phyloP scores from a whole-genome alignment of 108 stramenopile genomes.

The Epithemia pelagica region DNA sequence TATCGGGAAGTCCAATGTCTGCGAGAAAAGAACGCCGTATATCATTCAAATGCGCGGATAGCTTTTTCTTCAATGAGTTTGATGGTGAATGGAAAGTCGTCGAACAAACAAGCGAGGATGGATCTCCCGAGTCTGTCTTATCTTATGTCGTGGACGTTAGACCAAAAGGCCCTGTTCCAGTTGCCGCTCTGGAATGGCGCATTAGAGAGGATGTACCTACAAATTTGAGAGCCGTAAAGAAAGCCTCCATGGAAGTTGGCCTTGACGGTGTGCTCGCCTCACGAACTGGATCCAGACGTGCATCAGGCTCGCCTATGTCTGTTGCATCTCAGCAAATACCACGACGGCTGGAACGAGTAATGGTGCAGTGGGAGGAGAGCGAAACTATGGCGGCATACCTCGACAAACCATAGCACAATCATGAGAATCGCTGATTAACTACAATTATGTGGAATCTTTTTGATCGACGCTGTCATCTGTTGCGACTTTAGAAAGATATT shows the following conservation, averaged over 20 bases:
- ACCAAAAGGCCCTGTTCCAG: slow-evolving; percentile 92
- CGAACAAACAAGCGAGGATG: slow-evolving; percentile 27
- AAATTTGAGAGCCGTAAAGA: slow-evolving; percentile 80
- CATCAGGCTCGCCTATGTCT: neutral
- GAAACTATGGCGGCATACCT: slow-evolving; percentile 78
- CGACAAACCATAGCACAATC: slow-evolving; percentile 14
- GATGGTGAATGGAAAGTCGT: slow-evolving; percentile 71
- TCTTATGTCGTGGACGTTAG: slow-evolving; percentile 80
- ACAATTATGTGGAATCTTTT: too few relatives aligned
- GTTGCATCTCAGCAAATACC: neutral
- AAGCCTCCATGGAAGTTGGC: slow-evolving; percentile 61
- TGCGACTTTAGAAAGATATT: too few relatives aligned
- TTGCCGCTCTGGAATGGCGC: slow-evolving; percentile 89
- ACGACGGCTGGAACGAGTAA: too few relatives aligned
- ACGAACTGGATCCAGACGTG: neutral
- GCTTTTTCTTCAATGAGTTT: slow-evolving; percentile 82
- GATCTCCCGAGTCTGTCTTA: slow-evolving; percentile 41
- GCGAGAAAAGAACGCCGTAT: slow-evolving; percentile 28
- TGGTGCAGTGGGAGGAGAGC: slow-evolving; percentile 57
- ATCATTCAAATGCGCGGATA: slow-evolving; percentile 76
- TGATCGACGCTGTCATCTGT: too few relatives aligned
- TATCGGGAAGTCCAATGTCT: slow-evolving; percentile 2
- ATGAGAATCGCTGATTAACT: too few relatives aligned
- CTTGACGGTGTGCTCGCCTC: slow-evolving; percentile 27
- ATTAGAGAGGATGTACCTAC: slow-evolving; percentile 92